A percentile compares a stretch with the other conserved stretches of the same genome.
Evolutionary conservation across 1,284 basidiomycete genomes (phyloP).

Genomic region (Mycocalia duriaeana): DNA sequence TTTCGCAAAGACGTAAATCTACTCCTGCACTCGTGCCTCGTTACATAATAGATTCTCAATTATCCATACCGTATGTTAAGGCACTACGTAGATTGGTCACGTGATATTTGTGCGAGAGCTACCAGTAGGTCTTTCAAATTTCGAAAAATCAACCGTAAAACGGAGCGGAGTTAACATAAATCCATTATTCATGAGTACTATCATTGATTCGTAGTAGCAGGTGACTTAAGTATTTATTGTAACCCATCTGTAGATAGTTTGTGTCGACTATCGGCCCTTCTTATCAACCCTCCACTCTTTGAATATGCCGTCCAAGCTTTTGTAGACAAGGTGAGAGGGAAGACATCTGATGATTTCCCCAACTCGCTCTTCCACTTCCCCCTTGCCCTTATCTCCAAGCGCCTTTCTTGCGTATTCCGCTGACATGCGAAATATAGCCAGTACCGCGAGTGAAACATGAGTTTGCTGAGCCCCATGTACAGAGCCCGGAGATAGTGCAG

Average conservation of each 20-base stretch:
- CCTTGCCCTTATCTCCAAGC: conserved; percentile 58
- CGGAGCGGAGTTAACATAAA: no score
- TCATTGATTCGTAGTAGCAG: no score
- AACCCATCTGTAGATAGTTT: no score
- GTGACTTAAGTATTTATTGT: no score
- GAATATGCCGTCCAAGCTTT: conserved; percentile 88
- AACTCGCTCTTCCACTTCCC: conserved; percentile 72
- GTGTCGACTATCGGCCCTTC: conserved; percentile 57
- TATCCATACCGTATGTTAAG: no score
- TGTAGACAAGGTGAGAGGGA: conserved; percentile 80
- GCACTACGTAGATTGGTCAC: no score
- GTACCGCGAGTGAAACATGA: conserved; percentile 85
- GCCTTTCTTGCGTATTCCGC: conserved; percentile 77
- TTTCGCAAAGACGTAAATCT: neutral
- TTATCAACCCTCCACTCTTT: conserved; percentile 84
- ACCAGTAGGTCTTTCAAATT: no score
- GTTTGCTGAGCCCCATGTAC: conserved; percentile 86
- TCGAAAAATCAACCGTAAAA: no score
- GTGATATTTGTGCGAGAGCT: no score
- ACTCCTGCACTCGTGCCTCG: neutral
- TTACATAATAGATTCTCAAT: neutral
- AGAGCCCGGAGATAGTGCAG: conserved; percentile 68
- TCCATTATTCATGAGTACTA: no score
- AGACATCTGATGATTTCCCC: conserved; percentile 86
- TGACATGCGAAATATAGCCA: conserved; percentile 84